These are phyloP conservation scores for Eucommia ulmoides DNA, from an alignment of 257 asterid genomes.

Conservation along the genomic window DNA sequence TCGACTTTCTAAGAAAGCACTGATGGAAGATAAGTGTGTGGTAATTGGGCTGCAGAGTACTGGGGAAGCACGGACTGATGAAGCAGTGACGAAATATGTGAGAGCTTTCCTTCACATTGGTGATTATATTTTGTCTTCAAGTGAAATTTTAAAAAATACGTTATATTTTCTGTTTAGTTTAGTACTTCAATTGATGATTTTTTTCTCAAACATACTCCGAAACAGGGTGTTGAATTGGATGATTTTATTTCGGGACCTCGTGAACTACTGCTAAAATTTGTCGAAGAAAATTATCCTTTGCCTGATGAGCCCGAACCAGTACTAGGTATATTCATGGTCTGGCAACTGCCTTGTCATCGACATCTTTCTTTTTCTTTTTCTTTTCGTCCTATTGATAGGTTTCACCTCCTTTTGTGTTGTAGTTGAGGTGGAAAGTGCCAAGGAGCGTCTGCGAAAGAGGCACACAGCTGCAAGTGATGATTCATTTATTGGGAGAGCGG, in stretches of 20 bases:
- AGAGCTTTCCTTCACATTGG: constrained; percentile 10
- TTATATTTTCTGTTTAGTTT: background rate
- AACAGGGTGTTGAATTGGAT: constrained; percentile 81
- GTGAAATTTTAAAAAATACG: background rate
- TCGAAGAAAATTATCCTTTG: constrained; percentile 89
- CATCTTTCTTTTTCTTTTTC: constrained; percentile 10
- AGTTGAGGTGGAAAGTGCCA: constrained; percentile 55
- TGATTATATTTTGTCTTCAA: background rate
- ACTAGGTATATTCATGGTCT: constrained; percentile 40
- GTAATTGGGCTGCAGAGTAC: constrained; percentile 96
- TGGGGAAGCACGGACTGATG: constrained; percentile 98
- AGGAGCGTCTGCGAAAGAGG: constrained; percentile 91
- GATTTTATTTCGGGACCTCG: constrained; percentile 99
- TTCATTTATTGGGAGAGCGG: constrained; percentile 74
- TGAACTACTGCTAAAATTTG: constrained; percentile 87
- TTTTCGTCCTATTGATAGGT: constrained; percentile 10
- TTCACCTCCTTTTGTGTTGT: constrained; percentile 10
- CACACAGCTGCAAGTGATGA: constrained; percentile 63
- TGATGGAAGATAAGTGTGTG: constrained; percentile 67
- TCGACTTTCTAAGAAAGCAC: constrained; percentile 68
- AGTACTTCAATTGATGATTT: background rate
- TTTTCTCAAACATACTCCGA: background rate
- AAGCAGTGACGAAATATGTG: constrained; percentile 89
- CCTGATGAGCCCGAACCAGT: constrained; percentile 87
- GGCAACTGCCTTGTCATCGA: constrained; percentile 5